A percentile compares a stretch with the other conserved stretches of the same genome.
These are phyloP conservation scores for Globisporangium barbulae DNA, from an alignment of 352 stramenopile genomes.

Conservation along the genomic window DNA sequence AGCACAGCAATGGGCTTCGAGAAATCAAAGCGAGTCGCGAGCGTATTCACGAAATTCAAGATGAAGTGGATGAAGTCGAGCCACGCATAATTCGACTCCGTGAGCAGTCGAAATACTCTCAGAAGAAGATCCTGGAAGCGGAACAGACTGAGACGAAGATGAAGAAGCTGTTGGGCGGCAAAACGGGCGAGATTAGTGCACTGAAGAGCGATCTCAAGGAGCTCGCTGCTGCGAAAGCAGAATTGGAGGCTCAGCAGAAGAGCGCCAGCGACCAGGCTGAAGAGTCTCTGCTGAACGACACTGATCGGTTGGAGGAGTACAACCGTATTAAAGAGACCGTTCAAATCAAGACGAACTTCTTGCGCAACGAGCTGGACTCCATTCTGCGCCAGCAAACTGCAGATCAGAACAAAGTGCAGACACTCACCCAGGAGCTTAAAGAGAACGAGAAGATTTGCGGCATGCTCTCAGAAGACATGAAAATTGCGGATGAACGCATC, in stretches of 20 bases:
- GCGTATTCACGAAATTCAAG: slow-evolving; percentile 72
- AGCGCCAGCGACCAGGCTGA: slow-evolving; percentile 32
- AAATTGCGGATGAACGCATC: slow-evolving; percentile 59
- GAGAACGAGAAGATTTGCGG: slow-evolving; percentile 73
- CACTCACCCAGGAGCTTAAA: slow-evolving; percentile 58
- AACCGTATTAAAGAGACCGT: slow-evolving; percentile 79
- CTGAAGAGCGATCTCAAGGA: slow-evolving; percentile 72
- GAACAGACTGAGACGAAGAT: slow-evolving; percentile 43
- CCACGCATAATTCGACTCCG: slow-evolving; percentile 81
- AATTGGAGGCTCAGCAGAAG: slow-evolving; percentile 50
- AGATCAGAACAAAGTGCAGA: slow-evolving; percentile 74
- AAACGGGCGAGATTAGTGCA: slow-evolving; percentile 80
- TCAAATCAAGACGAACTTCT: slow-evolving; percentile 62
- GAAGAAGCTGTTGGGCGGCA: slow-evolving; percentile 79
- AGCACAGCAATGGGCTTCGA: slow-evolving; percentile 45
- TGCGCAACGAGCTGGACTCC: slow-evolving; percentile 68
- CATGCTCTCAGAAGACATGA: slow-evolving; percentile 57
- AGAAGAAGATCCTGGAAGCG: slow-evolving; percentile 65
- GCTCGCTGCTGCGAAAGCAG: slow-evolving; percentile 49
- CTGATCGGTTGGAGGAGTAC: slow-evolving; percentile 69
- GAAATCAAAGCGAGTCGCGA: slow-evolving; percentile 63
- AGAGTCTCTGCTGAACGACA: slow-evolving; percentile 53
- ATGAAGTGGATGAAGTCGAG: slow-evolving; percentile 82
- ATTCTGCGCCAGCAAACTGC: slow-evolving; percentile 64
- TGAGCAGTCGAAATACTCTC: slow-evolving; percentile 84